phyloP scores from a whole-genome alignment of 2,329 filamentous ascomycete species.

The Colletotrichum navitas region DNA sequence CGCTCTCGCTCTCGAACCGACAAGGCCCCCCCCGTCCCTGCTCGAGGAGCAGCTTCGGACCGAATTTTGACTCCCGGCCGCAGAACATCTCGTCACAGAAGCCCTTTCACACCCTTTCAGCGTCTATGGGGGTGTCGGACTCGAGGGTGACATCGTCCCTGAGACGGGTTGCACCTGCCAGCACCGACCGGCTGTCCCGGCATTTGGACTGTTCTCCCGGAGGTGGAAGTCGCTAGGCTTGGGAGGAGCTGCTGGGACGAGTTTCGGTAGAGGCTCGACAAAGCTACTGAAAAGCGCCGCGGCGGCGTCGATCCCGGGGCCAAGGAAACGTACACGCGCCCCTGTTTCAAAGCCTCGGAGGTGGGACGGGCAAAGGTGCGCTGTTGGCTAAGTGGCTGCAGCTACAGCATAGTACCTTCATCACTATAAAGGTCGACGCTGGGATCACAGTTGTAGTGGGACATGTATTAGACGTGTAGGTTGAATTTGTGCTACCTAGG shows the following conservation, averaged over 20 bases:
- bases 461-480: too few species aligned
- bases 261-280: constrained; percentile 60
- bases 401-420: constrained; percentile 51
- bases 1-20: neutral
- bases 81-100: constrained; percentile 61
- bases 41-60: too few species aligned
- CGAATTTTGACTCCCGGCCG: constrained; percentile 43
- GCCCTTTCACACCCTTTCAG: constrained; percentile 61
- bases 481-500: too few species aligned
- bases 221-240: constrained; percentile 53
- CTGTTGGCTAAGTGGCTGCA: too few species aligned
- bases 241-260: constrained; percentile 55
- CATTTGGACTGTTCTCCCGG: constrained; percentile 57
- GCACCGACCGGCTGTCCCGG: constrained; percentile 58
- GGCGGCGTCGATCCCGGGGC: constrained; percentile 48
- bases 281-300: constrained; percentile 50
- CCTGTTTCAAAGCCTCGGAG: neutral
- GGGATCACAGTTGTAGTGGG: too few species aligned
- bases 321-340: neutral
- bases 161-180: constrained; percentile 59
- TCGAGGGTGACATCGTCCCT: constrained; percentile 61
- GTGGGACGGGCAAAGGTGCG: neutral
- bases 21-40: neutral
- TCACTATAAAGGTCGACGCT: constrained; percentile 33
- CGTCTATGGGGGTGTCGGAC: constrained; percentile 58